Percentiles rank a stretch among this genome's conserved stretches.
These are phyloP conservation scores for Termitomyces sp. DNA, from an alignment of 768 basidiomycete species.

Conservation along the genomic window DNA sequence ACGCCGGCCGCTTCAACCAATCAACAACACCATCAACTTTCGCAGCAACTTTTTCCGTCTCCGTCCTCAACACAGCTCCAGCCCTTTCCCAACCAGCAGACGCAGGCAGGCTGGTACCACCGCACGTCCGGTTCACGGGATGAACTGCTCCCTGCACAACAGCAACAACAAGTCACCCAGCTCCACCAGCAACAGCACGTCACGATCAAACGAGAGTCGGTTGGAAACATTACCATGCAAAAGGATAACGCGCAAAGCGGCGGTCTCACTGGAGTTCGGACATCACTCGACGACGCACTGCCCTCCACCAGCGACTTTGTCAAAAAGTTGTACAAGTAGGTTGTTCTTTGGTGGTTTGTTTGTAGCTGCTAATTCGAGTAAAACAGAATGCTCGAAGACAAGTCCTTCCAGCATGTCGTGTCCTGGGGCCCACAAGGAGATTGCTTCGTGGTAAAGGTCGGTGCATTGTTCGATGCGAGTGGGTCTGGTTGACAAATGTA, in stretches of 20 bases:
- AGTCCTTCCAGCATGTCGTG: slow-evolving; percentile 63
- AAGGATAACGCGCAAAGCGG: background rate
- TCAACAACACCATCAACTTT: background rate
- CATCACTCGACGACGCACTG: slow-evolving; percentile 60
- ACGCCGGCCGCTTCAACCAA: background rate
- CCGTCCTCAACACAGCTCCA: background rate
- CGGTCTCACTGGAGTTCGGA: background rate
- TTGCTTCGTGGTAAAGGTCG: slow-evolving; percentile 83
- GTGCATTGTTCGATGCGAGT: background rate
- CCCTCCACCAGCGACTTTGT: slow-evolving; percentile 91
- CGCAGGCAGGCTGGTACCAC: background rate
- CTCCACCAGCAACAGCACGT: slow-evolving; percentile 15
- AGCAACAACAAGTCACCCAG: background rate
- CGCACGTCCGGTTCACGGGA: slow-evolving; percentile 33
- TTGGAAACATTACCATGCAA: slow-evolving; percentile 1
- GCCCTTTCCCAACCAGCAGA: background rate
- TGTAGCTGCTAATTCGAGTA: background rate
- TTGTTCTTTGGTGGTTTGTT: slow-evolving; percentile 1
- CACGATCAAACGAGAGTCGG: slow-evolving; percentile 20
- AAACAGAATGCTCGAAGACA: slow-evolving; percentile 83
- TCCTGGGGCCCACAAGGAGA: slow-evolving; percentile 82
- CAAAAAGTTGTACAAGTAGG: slow-evolving; percentile 89
- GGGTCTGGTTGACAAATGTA: background rate
- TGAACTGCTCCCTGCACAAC: slow-evolving; percentile 20
- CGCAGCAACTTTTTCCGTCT: background rate